Evolutionary conservation across 1,284 basidiomycete genomes (phyloP).

Genomic region (Cronartium quercuum): DNA sequence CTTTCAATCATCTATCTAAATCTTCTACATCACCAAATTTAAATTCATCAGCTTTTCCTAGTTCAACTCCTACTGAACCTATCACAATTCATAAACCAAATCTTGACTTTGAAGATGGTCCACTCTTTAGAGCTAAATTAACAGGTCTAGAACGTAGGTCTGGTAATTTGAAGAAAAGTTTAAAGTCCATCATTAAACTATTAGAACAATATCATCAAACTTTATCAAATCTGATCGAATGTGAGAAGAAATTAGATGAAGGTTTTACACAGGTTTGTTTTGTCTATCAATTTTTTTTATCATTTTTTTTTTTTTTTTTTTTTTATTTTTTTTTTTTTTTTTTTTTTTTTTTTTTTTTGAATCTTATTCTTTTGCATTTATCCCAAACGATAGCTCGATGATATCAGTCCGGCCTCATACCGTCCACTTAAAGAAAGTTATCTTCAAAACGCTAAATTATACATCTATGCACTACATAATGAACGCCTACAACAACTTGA

Average conservation of each 20-base stretch:
- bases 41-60: constrained; percentile 7
- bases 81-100: background rate
- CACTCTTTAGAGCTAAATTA: constrained; percentile 17
- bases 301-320: no score
- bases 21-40: constrained; percentile 8
- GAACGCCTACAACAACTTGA: constrained; percentile 7
- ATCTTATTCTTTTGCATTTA: background rate
- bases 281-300: no score
- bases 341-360: background rate
- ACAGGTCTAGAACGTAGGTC: constrained; percentile 16
- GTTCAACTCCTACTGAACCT: constrained; percentile 28
- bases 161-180: constrained; percentile 4
- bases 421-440: constrained; percentile 20
- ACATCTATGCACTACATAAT: background rate
- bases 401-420: constrained; percentile 15
- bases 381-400: constrained; percentile 2
- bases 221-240: background rate
- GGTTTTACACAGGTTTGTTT: background rate
- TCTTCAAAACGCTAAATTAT: background rate
- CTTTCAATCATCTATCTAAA: background rate
- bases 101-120: constrained; percentile 16
- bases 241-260: constrained; percentile 2
- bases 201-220: constrained; percentile 7
- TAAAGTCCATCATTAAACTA: constrained; percentile 24
- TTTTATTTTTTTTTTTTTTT: background rate